Evolutionary conservation across 2,329 filamentous ascomycete genomes (phyloP).

Genomic region (Curvularia lunata): DNA sequence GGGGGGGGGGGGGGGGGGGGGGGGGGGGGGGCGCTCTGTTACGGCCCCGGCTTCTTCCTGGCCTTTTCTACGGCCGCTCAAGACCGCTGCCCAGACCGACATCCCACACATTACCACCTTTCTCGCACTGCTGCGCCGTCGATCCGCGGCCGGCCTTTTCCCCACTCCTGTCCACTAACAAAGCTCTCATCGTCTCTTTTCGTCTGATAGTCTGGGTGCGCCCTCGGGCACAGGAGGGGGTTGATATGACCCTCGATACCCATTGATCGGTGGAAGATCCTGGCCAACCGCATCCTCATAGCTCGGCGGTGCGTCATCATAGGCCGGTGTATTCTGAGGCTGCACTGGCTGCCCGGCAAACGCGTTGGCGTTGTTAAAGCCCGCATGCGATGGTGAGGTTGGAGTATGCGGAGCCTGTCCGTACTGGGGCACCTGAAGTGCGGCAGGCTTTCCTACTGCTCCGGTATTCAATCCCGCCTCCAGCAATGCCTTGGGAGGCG

Average conservation of each 20-base stretch:
- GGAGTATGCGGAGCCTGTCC: slow-evolving; percentile 33
- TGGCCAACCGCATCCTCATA: slow-evolving; percentile 93
- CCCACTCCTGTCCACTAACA: neutral
- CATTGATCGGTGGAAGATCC: slow-evolving; percentile 74
- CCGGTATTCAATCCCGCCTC: slow-evolving; percentile 62
- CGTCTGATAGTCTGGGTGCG: slow-evolving; percentile 45
- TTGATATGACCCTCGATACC: slow-evolving; percentile 68
- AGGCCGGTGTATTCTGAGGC: slow-evolving; percentile 48
- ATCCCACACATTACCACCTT: too few species aligned
- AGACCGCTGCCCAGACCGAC: neutral
- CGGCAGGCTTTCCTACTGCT: slow-evolving; percentile 17
- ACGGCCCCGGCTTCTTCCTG: slow-evolving; percentile 10
- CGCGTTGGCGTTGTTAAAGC: slow-evolving; percentile 26
- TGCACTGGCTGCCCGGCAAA: slow-evolving; percentile 31
- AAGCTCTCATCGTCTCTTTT: slow-evolving; percentile 42
- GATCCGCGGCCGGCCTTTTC: neutral
- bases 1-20: neutral
- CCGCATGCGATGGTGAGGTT: slow-evolving; percentile 28
- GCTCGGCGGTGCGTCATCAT: slow-evolving; percentile 86
- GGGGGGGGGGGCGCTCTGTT: neutral
- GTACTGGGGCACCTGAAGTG: slow-evolving; percentile 22
- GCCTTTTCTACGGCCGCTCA: slow-evolving; percentile 6
- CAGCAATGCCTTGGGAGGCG: slow-evolving; percentile 77
- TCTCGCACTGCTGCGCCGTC: neutral
- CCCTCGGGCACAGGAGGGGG: slow-evolving; percentile 51